Base-by-base conservation (phyloP, 2,329 filamentous ascomycete species). In the Diaporthe batatas region DNA sequence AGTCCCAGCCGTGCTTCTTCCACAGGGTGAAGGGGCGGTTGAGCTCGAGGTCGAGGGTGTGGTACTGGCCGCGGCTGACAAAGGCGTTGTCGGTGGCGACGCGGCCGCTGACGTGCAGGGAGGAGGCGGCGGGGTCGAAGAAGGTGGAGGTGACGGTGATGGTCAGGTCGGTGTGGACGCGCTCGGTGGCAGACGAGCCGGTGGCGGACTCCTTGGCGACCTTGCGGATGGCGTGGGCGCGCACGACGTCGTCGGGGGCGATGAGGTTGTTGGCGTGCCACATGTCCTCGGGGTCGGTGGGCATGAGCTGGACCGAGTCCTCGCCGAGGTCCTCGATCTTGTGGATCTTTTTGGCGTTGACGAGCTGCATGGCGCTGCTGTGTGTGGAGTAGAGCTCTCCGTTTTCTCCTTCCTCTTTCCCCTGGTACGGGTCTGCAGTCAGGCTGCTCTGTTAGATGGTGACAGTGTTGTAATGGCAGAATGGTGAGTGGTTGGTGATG, bases 1-100 rank as follows among this genome's bases (percentile, higher is more conserved):
- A 95, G 82, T 99, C 96, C 96, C 96, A 99, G 54, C 95, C 92
- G 11, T 90, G 85, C 51, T 89, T 89, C 83, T 98, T 98, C 84
- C 95, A 93, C 10, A 99, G 82, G 8, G 93, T 96, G 78, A 98
- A 98, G 67, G 95, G 92, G 54, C 95, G 89, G 78, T 96, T 91
- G 72, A 98, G 86, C 81, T 98, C 96, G 58, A 99, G 88, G 76
- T 98, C 96, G 76, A 91, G 85, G 1, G 89, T 90, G 78, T 91
- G 89, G 77, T 89, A 86, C 74, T 89, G 85, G 68, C 89, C 89
- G 54, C 88, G 79, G 76, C 83, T 82, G 72, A 89, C 88, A 73
- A 86, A 83, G 44, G 83, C 81, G 77, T 89, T 90, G 78, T 90
- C 88, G 53, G 82, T 81, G 72, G 84, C 81, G 74, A 91, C 86